Conservation (phyloP, 495 filamentous ascomycete genomes). For the Penicillium daleae region DNA sequence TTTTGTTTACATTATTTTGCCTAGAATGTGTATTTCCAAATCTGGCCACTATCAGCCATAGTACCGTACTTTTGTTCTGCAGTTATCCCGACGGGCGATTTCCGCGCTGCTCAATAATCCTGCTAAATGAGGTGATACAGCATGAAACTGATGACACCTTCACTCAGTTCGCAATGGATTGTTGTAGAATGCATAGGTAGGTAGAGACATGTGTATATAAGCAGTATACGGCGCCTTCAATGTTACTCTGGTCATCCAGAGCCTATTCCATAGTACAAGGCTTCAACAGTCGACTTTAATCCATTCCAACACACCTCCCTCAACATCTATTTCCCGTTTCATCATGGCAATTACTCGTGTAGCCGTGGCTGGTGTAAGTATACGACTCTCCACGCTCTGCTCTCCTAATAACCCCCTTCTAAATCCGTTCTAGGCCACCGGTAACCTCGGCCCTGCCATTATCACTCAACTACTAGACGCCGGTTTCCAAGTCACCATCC, state of each 20-base stretch:
- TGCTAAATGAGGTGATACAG: neutral
- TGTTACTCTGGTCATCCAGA: no score
- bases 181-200: neutral
- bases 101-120: neutral
- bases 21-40: neutral
- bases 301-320: no score
- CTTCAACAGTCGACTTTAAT: neutral
- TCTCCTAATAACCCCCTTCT: neutral
- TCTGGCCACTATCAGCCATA: neutral
- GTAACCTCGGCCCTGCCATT: conserved; percentile 61
- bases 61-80: neutral
- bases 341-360: conserved; percentile 17
- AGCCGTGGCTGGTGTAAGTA: conserved; percentile 16
- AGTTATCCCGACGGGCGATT: neutral
- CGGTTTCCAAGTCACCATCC: conserved; percentile 60
- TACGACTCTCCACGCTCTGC: neutral
- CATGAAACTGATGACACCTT: neutral
- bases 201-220: neutral
- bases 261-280: neutral
- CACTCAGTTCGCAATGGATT: neutral
- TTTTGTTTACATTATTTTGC: neutral
- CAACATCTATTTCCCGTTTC: neutral
- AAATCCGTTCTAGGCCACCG: conserved; percentile 51
- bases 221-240: neutral
- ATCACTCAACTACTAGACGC: conserved; percentile 56